Base-by-base conservation (phyloP, 345 rosid genomes). In the Citrus cavaleriei region DNA sequence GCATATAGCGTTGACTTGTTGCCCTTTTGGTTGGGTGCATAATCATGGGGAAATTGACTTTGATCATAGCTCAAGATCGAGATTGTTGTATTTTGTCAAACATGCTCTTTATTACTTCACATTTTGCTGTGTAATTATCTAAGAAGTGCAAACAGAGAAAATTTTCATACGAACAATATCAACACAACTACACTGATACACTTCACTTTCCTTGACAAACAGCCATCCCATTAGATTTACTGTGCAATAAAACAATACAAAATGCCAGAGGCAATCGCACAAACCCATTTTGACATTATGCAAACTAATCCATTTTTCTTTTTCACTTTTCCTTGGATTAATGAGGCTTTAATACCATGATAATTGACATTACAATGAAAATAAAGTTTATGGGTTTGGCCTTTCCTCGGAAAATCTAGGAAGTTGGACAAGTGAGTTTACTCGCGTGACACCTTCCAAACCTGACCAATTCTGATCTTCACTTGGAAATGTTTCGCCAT, bases 341-440 rank as follows among this genome's bases (percentile, higher is more conserved):
- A 79, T 7, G 72, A 68, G 80, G 78, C 73, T 57, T 55, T 34
- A 55, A 76, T 63, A 68, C 73, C 42, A 37, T 61, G 58, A 62
- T 80, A 78, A 70, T 80, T 71, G 62, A 70, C 80, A 78, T 73
- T 81, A 64, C 81, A 80, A 74, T 72, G 58, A 80, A 66, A 70
- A 54, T 78, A 51, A 75, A 79, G 40, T 64, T 77, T 79, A 92
- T 38, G 89, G 81, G 80, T 76, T 81, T 21, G 85, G 90, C 72
- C 85, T 86, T 85, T 93, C 97, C 82, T 79, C 95, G 0, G 93
- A 91, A 85, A 97, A 97, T 89, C 99, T 88, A 5, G 99, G 99
- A 81, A 97, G 98, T 71, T 94, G 98, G 77, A 97, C 98, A 8
- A 97, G 94, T 4, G 99, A 97, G 89, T 97, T 97, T 77, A 97